These are phyloP conservation scores for Blastobotrys elegans DNA, from an alignment of 1,139 yeast species.

Conservation along the genomic window DNA sequence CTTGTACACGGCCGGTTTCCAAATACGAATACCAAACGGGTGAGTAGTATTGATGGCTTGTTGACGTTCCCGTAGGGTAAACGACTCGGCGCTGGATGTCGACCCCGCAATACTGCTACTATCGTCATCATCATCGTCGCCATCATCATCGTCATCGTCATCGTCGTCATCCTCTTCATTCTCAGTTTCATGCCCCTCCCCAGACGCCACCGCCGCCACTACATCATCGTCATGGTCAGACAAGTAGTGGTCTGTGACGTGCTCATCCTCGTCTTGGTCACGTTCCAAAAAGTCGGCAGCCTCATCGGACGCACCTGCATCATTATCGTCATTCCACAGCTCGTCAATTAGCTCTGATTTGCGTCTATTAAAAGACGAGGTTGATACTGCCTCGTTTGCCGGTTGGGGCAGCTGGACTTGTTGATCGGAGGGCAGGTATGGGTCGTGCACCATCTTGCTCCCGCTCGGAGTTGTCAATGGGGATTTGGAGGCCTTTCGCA, in stretches of 20 bases:
- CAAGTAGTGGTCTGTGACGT: background rate
- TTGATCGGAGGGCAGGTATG: background rate
- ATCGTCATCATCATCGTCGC: slow-evolving; percentile 16
- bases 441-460: background rate
- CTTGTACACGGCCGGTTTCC: slow-evolving; percentile 97
- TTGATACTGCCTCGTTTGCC: background rate
- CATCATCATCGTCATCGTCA: slow-evolving; percentile 15
- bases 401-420: background rate
- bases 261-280: background rate
- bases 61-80: slow-evolving; percentile 88
- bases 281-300: too few relatives aligned
- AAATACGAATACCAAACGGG: slow-evolving; percentile 95
- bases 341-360: too few relatives aligned
- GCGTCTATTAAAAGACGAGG: background rate
- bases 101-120: slow-evolving; percentile 30
- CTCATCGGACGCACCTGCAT: too few relatives aligned
- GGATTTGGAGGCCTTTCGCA: background rate
- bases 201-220: too few relatives aligned
- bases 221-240: slow-evolving; percentile 13
- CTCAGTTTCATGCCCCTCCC: slow-evolving; percentile 9
- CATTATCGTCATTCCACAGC: background rate
- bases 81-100: slow-evolving; percentile 58
- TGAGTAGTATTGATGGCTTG: slow-evolving; percentile 95
- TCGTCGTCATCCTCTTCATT: slow-evolving; percentile 5
- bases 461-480: slow-evolving; percentile 5